Evolutionary conservation across 345 rosid genomes (phyloP), one percentile per base, ranked within the genome.

Genomic region (Viola odorata): DNA sequence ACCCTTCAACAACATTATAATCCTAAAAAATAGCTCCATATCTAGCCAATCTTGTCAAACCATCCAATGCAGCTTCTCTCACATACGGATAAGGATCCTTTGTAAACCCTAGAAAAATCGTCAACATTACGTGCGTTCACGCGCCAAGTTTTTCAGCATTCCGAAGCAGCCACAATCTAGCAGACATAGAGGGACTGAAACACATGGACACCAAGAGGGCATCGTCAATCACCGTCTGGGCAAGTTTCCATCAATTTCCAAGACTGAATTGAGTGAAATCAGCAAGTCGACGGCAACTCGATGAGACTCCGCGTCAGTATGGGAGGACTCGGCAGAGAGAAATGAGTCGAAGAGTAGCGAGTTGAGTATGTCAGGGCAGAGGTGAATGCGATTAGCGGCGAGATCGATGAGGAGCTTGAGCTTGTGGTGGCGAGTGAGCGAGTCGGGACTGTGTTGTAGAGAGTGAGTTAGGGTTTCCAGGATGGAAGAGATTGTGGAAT

Each of bases 1-100:
- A 89, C 47, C 87, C 96, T 73, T 77, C 73, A 12, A 79, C 69
- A 56, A 83, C 79, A 56, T 71, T 67, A 15, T 57, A 49, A 60
- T 85, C 85, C 71, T 81, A 79, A 12, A 89, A 70, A n/a, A 57
- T 84, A 3, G 5, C n/a, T 55, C 79, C 81, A 17, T 42, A 51
- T 56, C 63, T 76, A 53, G 80, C 68, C 75, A 87, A 45, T 5
- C 48, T 52, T 50, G 78, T 64, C 72, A 92, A 41, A 47, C 96
- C 96, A 55, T 92, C 83, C 54, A 92, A 63, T 58, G 98, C 87
- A 61, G 56, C 78, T 73, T 77, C 70, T 70, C 96, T 82, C 56
- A 85, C 83, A 42, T 69, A 77, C 0, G 98, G 96, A 82, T 81
- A 92, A 39, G 96, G 96, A 68, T 92, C 98, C 80, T 76, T 83